These are phyloP conservation scores for Cucurbita pepo DNA, from an alignment of 306 rosid species.

Conservation along the genomic window DNA sequence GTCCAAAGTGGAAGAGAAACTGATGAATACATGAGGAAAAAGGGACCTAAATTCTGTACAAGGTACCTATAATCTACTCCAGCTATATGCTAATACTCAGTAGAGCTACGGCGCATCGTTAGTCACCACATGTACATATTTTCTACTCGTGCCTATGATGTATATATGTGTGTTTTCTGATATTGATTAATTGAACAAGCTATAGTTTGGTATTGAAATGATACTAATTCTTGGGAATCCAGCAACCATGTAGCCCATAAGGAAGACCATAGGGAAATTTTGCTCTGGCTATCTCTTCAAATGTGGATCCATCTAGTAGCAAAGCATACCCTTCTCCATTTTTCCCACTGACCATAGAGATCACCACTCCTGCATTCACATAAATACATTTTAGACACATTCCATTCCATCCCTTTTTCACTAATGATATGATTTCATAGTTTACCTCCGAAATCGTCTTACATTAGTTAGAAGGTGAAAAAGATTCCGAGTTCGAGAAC, in stretches of 20 bases:
- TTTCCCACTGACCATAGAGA: conserved; percentile 66
- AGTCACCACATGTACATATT: not conserved
- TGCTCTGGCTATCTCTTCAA: conserved; percentile 86
- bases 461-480: not conserved
- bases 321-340: conserved; percentile 72
- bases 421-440: not conserved
- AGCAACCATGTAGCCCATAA: conserved; percentile 91
- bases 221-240: conserved; percentile 49
- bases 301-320: conserved; percentile 61
- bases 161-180: not conserved
- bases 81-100: too few species aligned
- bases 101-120: not conserved
- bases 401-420: not conserved
- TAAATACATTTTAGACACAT: not conserved
- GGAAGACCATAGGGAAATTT: conserved; percentile 88
- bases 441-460: too few species aligned
- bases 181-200: not conserved
- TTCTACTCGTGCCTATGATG: not conserved
- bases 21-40: not conserved
- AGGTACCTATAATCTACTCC: not conserved
- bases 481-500: not conserved
- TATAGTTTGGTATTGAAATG: not conserved
- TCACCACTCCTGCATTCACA: conserved; percentile 54
- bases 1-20: not conserved
- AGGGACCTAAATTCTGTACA: not conserved